Evolutionary conservation across 306 rosid genomes (phyloP).

Genomic region (Albizia julibrissin): DNA sequence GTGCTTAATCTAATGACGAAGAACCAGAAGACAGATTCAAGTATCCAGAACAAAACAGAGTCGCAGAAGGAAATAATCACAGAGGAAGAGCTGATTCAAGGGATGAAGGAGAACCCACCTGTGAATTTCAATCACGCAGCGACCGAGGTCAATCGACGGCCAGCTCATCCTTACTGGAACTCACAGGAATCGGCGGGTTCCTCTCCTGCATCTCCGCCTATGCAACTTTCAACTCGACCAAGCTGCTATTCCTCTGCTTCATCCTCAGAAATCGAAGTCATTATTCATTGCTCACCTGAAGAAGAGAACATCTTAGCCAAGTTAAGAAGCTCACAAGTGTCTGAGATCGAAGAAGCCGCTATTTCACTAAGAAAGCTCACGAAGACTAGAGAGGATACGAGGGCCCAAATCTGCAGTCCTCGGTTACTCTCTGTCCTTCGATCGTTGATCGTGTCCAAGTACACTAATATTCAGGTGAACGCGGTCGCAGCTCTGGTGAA

Average conservation of each 20-base stretch:
- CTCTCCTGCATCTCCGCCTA: conserved; percentile 45
- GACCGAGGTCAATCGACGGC: conserved; percentile 40
- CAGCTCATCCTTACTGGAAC: conserved; percentile 43
- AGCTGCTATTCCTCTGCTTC: conserved; percentile 71
- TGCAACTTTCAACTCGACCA: conserved; percentile 53
- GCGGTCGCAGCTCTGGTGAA: conserved; percentile 79
- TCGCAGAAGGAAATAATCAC: neutral
- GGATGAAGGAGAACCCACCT: conserved; percentile 36
- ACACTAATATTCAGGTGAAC: conserved; percentile 61
- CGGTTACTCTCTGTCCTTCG: conserved; percentile 54
- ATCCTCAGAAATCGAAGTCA: conserved; percentile 60
- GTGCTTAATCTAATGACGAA: conserved; percentile 42
- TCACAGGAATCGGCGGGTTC: conserved; percentile 55
- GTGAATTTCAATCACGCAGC: conserved; percentile 47
- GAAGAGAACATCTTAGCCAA: conserved; percentile 58
- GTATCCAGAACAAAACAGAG: neutral
- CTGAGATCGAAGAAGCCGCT: conserved; percentile 60
- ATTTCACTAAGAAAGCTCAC: conserved; percentile 61
- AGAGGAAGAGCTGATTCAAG: conserved; percentile 37
- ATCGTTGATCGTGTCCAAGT: conserved; percentile 49
- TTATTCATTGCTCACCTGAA: conserved; percentile 26
- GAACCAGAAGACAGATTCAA: neutral
- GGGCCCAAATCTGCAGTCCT: conserved; percentile 59
- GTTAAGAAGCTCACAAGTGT: conserved; percentile 49
- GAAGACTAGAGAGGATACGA: conserved; percentile 50